These are phyloP conservation scores for Coemansia sp. DNA, from an alignment of 192 early-diverging fungal species.

Conservation along the genomic window DNA sequence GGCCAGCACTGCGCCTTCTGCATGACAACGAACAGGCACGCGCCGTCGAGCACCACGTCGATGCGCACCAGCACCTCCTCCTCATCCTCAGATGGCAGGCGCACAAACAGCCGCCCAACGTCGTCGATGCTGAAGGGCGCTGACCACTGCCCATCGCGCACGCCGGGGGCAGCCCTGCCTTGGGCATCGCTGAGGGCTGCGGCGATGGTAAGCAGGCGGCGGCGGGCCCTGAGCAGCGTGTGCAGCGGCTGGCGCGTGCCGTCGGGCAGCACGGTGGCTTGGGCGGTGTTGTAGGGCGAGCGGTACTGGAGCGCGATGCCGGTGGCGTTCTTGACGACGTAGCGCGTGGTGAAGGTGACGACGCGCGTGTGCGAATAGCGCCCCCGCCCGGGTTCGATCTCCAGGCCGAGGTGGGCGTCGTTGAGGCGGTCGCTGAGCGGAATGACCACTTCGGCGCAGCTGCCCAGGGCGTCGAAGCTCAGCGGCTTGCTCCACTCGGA, in stretches of 20 bases:
- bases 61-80: constrained; percentile 67
- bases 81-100: constrained; percentile 55
- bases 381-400: constrained; percentile 84
- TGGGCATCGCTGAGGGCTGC: constrained; percentile 36
- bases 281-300: constrained; percentile 60
- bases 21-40: constrained; percentile 87
- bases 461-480: constrained; percentile 96
- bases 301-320: constrained; percentile 72
- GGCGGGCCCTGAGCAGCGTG: constrained; percentile 63
- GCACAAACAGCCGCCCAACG: constrained; percentile 83
- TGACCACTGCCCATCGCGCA: constrained; percentile 70
- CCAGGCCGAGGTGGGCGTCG: constrained; percentile 79
- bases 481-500: constrained; percentile 86
- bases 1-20: constrained; percentile 84
- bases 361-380: constrained; percentile 85
- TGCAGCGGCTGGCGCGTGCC: constrained; percentile 59
- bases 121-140: constrained; percentile 85
- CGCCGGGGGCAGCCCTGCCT: not conserved
- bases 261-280: constrained; percentile 52
- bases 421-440: constrained; percentile 49
- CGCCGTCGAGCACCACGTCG: constrained; percentile 82
- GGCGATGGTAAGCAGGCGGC: constrained; percentile 68
- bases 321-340: constrained; percentile 83
- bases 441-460: constrained; percentile 74
- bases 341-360: constrained; percentile 88